phyloP scores from a whole-genome alignment of 2,329 filamentous ascomycete species.

The Westerdykella aurantiaca region DNA sequence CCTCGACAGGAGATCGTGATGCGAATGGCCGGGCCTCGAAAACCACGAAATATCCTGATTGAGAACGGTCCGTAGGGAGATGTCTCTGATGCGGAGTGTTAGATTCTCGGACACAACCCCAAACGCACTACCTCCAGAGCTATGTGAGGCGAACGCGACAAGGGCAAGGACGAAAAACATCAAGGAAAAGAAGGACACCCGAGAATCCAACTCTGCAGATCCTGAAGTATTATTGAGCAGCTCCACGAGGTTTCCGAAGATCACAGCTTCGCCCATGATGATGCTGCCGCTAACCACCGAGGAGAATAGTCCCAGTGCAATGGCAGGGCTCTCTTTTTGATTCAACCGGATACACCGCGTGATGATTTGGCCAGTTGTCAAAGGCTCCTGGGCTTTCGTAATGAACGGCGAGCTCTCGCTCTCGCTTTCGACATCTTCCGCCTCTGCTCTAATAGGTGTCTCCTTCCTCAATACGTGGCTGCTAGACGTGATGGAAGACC shows the following conservation, averaged over 20 bases:
- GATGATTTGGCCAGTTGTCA: slow-evolving; percentile 16
- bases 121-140: slow-evolving; percentile 43
- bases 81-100: slow-evolving; percentile 40
- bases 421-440: not conserved
- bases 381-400: slow-evolving; percentile 6
- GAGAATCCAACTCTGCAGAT: slow-evolving; percentile 12
- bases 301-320: slow-evolving; percentile 39
- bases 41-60: slow-evolving; percentile 53
- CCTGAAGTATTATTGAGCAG: slow-evolving; percentile 44
- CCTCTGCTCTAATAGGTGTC: not conserved
- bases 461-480: slow-evolving; percentile 12
- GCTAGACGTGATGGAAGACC: slow-evolving; percentile 19
- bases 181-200: slow-evolving; percentile 42
- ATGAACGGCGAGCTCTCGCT: not conserved
- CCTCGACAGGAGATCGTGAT: slow-evolving; percentile 42
- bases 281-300: slow-evolving; percentile 45
- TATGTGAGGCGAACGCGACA: slow-evolving; percentile 44
- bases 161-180: slow-evolving; percentile 52
- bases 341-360: slow-evolving; percentile 24
- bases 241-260: slow-evolving; percentile 50
- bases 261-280: slow-evolving; percentile 56
- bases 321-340: slow-evolving; percentile 36
- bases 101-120: slow-evolving; percentile 45
- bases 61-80: slow-evolving; percentile 48
- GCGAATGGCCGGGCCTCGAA: slow-evolving; percentile 38